phyloP scores from a whole-genome alignment of 257 asterid species.

The Solanum pennellii region DNA sequence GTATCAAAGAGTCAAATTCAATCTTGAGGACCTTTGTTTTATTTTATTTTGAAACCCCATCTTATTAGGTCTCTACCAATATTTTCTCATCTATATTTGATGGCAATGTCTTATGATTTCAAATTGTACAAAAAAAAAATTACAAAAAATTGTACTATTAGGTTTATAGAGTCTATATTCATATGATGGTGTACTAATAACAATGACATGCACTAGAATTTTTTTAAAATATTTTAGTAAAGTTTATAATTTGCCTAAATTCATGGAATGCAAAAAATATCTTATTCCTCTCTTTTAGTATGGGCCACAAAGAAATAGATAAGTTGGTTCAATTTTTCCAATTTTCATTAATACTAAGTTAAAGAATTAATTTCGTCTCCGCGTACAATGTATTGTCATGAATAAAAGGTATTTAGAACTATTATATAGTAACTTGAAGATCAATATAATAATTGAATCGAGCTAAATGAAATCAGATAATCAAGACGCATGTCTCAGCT shows the following conservation, averaged over 20 bases:
- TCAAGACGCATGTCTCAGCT: not conserved
- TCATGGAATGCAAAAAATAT: not conserved
- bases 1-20: constrained; percentile 21
- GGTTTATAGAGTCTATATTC: constrained; percentile 2
- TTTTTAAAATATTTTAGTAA: not conserved
- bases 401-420: not conserved
- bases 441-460: not conserved
- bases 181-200: constrained; percentile 11
- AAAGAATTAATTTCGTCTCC: not conserved
- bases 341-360: not conserved
- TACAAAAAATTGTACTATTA: not conserved
- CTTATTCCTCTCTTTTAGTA: not conserved
- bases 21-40: constrained; percentile 8
- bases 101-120: not conserved
- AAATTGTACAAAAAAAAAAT: not conserved
- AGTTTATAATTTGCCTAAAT: not conserved
- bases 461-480: not conserved
- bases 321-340: not conserved
- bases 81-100: not conserved
- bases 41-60: not conserved
- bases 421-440: not conserved
- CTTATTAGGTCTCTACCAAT: not conserved
- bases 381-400: not conserved
- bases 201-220: not conserved
- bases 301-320: not conserved